Evolutionary conservation across 2,329 filamentous ascomycete genomes (phyloP).

Genomic region (Microsporum canis): DNA sequence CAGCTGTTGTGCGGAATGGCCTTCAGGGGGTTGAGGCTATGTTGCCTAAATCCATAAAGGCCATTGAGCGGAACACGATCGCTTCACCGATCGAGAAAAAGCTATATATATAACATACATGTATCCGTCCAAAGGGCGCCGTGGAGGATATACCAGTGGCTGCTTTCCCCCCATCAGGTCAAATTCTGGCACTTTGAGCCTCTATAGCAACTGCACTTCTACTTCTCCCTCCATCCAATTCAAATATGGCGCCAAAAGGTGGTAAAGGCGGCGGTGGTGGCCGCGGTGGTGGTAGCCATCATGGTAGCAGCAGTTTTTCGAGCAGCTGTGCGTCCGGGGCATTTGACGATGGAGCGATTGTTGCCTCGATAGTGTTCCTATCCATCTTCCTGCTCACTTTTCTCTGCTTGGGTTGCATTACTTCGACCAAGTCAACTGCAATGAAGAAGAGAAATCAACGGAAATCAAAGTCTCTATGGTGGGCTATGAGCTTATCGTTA

Average conservation of each 20-base stretch:
- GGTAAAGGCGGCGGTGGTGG: conserved; percentile 7
- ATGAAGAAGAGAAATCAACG: conserved; percentile 4
- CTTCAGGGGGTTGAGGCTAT: background rate
- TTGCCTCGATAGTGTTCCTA: conserved; percentile 4
- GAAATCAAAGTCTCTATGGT: conserved; percentile 8
- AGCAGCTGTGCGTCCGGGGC: background rate
- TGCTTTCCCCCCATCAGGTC: background rate
- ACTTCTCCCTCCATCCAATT: background rate
- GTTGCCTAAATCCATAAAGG: background rate
- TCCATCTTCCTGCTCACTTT: conserved; percentile 4
- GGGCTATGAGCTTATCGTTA: background rate
- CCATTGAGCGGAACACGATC: background rate
- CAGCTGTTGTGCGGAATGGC: background rate
- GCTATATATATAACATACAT: background rate
- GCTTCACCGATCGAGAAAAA: background rate
- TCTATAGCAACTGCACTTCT: background rate
- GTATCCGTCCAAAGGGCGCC: background rate
- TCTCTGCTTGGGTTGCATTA: conserved; percentile 2
- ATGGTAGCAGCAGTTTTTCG: background rate
- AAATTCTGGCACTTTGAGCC: background rate
- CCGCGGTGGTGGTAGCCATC: background rate
- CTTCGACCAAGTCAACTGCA: background rate
- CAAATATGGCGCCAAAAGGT: conserved; percentile 11
- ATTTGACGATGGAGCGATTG: background rate
- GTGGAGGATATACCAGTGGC: background rate